Conservation (phyloP, 2,329 filamentous ascomycete species). For the Dactylonectria macrodidyma region DNA sequence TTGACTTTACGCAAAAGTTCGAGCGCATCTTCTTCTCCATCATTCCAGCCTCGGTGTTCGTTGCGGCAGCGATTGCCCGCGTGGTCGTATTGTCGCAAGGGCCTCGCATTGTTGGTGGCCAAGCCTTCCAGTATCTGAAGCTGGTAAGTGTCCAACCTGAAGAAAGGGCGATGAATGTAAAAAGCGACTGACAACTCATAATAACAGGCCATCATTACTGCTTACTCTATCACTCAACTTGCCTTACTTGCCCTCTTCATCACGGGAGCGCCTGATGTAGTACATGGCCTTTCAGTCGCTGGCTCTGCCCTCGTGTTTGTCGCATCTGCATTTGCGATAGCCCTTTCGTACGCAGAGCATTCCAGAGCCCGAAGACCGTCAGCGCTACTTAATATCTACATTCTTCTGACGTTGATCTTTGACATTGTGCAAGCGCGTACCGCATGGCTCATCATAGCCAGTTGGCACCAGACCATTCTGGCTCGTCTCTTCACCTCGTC, state of each 20-base stretch:
- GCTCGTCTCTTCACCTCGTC: constrained; percentile 54
- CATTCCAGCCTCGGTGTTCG: constrained; percentile 58
- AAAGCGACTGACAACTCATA: constrained; percentile 13
- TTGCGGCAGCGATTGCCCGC: constrained; percentile 53
- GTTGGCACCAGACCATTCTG: constrained; percentile 32
- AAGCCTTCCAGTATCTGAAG: constrained; percentile 51
- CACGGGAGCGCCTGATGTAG: constrained; percentile 29
- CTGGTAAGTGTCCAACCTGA: constrained; percentile 40
- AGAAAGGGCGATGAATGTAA: no score
- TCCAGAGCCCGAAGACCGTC: constrained; percentile 58
- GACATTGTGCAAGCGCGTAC: constrained; percentile 61
- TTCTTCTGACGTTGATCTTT: constrained; percentile 60
- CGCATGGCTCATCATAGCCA: constrained; percentile 54
- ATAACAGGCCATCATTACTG: constrained; percentile 42
- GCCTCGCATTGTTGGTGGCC: constrained; percentile 54
- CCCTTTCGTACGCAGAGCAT: constrained; percentile 56
- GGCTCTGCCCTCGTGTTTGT: constrained; percentile 44
- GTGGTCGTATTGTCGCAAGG: constrained; percentile 50
- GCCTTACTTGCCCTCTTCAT: constrained; percentile 50
- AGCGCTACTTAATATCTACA: constrained; percentile 57
- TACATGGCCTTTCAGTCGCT: constrained; percentile 47
- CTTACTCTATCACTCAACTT: constrained; percentile 51
- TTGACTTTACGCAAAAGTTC: constrained; percentile 67
- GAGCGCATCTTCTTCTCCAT: constrained; percentile 63
- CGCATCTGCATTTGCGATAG: constrained; percentile 48